Evolutionary conservation across 768 basidiomycete genomes (phyloP).

Genomic region (Albatrellus ellisii): DNA sequence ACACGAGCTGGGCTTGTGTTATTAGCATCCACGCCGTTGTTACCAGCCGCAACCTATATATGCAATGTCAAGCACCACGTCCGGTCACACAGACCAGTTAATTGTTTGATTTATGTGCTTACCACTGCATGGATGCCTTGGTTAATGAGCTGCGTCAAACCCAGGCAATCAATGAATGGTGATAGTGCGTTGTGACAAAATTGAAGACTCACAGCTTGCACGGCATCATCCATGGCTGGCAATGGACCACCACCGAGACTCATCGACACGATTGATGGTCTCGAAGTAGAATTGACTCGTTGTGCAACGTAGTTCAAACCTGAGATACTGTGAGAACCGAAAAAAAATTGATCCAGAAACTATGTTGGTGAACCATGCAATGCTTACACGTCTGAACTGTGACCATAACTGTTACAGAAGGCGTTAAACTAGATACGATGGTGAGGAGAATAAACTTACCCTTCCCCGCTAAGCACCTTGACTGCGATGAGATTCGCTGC

Average conservation of each 20-base stretch:
- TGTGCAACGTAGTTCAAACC: slow-evolving; percentile 22
- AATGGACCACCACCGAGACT: slow-evolving; percentile 23
- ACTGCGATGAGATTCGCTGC: slow-evolving; percentile 25
- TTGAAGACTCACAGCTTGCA: slow-evolving; percentile 11
- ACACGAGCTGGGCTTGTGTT: slow-evolving; percentile 11
- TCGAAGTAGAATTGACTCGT: slow-evolving; percentile 14
- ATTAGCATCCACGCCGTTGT: slow-evolving; percentile 7
- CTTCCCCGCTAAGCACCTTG: slow-evolving; percentile 27
- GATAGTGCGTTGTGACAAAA: neutral
- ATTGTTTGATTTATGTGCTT: neutral
- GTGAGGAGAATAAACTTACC: slow-evolving; percentile 13
- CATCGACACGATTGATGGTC: slow-evolving; percentile 24
- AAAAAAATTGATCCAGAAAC: neutral
- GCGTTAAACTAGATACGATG: neutral
- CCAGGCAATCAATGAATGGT: neutral
- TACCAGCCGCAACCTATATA: slow-evolving; percentile 13
- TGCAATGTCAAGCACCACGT: neutral
- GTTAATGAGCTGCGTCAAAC: slow-evolving; percentile 16
- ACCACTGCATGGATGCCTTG: slow-evolving; percentile 21
- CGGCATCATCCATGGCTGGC: slow-evolving; percentile 22
- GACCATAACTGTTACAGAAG: neutral
- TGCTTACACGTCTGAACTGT: slow-evolving; percentile 5
- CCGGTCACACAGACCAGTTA: neutral
- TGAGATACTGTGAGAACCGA: slow-evolving; percentile 13
- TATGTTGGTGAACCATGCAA: neutral